Evolutionary conservation across 305 asterid species (phyloP), one percentile per base, ranked within the genome.

Genomic region (Salvia sclarea): DNA sequence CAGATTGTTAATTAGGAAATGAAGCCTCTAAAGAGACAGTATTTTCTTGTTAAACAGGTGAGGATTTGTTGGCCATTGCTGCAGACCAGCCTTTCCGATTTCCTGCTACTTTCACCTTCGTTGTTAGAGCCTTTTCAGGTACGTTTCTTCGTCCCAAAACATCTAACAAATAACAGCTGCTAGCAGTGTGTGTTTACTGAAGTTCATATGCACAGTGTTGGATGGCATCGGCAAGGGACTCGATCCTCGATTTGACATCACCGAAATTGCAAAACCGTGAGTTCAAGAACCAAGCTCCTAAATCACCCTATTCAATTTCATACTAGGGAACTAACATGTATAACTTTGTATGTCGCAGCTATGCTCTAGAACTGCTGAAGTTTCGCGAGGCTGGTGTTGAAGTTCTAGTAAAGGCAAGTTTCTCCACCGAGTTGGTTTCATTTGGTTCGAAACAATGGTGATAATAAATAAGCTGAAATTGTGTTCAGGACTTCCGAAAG

Each of bases 161-260:
- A n/a, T 37, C 13, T 35, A 31, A 10, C 44, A 64, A 8, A 49
- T 35, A 1, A 20, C 68, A 12, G 35, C 49, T 38, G 14, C 69
- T 69, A 49, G 61, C 65, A 17, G 4, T 57, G 48, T n/a, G 52
- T 74, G 76, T 48, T 71, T 68, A 70, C 66, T 75, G 14, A 61
- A 47, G 43, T 70, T 11, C 38, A 50, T 61, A 13, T 61, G 64
- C 55, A 17, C 89, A 90, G 98, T 94, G 59, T 82, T 94, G 87
- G 98, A 94, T 76, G 97, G 97, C 75, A 94, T 94, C 66, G 98
- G 97, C 47, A 94, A 94, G 84, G 97, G 98, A 60, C 98, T 94
- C n/a, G 97, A 94, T 76, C 88, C 98, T 79, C 96, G 96, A 61
- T 94, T 94, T 82, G 98, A 94, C 74, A 94, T 94, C 81, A 88